phyloP scores from a whole-genome alignment of 2,329 filamentous ascomycete genomes.

The Escovopsis sp. region DNA sequence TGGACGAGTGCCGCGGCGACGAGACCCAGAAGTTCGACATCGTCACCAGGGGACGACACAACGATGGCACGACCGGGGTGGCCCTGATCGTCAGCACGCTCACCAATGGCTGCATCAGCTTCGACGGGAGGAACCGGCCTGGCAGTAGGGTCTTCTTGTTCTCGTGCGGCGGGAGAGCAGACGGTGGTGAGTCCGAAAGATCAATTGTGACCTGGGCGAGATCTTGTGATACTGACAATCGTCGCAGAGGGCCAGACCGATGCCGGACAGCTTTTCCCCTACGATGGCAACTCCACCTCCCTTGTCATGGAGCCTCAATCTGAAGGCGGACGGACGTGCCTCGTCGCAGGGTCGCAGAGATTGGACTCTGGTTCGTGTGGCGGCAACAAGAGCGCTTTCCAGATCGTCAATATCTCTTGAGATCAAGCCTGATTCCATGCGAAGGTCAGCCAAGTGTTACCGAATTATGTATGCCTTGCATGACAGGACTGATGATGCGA shows the following conservation, averaged over 20 bases:
- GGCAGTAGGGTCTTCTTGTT: constrained; percentile 36
- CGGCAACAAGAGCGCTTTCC: constrained; percentile 9
- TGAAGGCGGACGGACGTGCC: constrained; percentile 19
- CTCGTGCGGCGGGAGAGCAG: constrained; percentile 36
- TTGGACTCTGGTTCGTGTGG: constrained; percentile 15
- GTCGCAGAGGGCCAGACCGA: constrained; percentile 28
- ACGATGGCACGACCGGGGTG: constrained; percentile 24
- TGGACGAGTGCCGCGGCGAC: constrained; percentile 29
- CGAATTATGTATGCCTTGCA: no score
- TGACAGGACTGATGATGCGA: no score
- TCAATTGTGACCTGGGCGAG: constrained; percentile 6
- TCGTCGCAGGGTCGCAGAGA: constrained; percentile 7
- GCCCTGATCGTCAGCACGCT: constrained; percentile 34
- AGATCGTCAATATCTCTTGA: constrained; percentile 7
- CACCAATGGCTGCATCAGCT: constrained; percentile 37
- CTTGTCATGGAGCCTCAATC: constrained; percentile 31
- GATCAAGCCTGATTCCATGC: no score
- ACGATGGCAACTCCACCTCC: constrained; percentile 22
- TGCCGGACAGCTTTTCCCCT: constrained; percentile 34
- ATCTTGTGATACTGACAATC: background rate
- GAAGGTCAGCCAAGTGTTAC: no score
- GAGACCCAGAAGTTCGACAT: constrained; percentile 36
- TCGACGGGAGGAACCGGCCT: constrained; percentile 27
- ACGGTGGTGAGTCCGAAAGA: constrained; percentile 22
- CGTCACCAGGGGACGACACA: constrained; percentile 33